Evolutionary conservation across 2,329 filamentous ascomycete species (phyloP).

Genomic region (Arthrobotrys sinensis): DNA sequence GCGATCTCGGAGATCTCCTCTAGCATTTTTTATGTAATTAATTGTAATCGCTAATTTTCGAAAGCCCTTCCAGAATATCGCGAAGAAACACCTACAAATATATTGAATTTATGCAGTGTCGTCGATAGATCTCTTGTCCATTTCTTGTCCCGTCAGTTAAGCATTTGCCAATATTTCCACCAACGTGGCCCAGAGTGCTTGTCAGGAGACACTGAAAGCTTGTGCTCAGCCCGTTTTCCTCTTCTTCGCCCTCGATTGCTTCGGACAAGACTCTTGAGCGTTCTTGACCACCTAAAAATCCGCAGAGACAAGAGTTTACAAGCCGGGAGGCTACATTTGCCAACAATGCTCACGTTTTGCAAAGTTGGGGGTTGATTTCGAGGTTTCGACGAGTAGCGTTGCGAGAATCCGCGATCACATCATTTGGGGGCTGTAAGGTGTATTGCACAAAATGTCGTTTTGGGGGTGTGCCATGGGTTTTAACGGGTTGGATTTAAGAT

Average conservation of each 20-base stretch:
- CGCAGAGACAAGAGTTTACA: slow-evolving; percentile 24
- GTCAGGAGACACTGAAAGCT: slow-evolving; percentile 27
- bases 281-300: slow-evolving; percentile 5
- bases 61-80: neutral
- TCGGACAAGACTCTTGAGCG: slow-evolving; percentile 35
- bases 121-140: slow-evolving; percentile 44
- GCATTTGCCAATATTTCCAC: slow-evolving; percentile 54
- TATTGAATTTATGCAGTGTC: slow-evolving; percentile 22
- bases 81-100: neutral
- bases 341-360: slow-evolving; percentile 11
- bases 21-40: neutral
- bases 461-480: neutral
- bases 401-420: slow-evolving; percentile 33
- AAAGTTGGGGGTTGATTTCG: slow-evolving; percentile 14
- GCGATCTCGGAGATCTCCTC: slow-evolving; percentile 24
- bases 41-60: neutral
- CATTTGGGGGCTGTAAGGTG: slow-evolving; percentile 50
- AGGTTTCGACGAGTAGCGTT: slow-evolving; percentile 19
- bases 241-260: slow-evolving; percentile 8
- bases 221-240: slow-evolving; percentile 27
- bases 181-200: neutral
- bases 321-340: slow-evolving; percentile 32
- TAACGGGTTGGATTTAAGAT: slow-evolving; percentile 20
- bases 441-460: neutral
- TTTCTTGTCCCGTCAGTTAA: slow-evolving; percentile 59